Base-by-base conservation (phyloP, 2,329 filamentous ascomycete genomes). In the Aureobasidium sp. region DNA sequence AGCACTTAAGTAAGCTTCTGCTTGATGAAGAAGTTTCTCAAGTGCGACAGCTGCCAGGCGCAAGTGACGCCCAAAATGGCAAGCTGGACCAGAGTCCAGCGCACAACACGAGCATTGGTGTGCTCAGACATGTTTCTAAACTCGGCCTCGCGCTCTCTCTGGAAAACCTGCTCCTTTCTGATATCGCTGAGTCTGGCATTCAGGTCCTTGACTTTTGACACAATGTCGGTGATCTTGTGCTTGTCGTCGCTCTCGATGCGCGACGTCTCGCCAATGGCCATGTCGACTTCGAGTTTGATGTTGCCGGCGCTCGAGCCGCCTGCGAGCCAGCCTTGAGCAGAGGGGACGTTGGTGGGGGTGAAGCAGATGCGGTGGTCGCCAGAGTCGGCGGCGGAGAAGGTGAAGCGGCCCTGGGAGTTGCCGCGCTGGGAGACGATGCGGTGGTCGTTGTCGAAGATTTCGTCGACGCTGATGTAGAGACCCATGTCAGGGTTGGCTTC, bases 1-100 rank as follows among this genome's bases (percentile, higher is more conserved):
- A 31, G 12, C 20, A 34, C 59, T 67, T 85, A 99, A 64, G 94
- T 97, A 75, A 99, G 86, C 84, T 99, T 99, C 81, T 97, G 93
- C 84, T 99, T 99, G 82, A 99, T 99, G 81, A 99, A 99, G 84
- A 99, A 99, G 51, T 90, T 89, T 69, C 94, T 85, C 70, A 99
- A 83, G 78, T 99, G 93, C 60, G 91, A 96, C 51, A 99, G 82
- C 77, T 99, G 94, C 94, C 94, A 99, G 65, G 91, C 90, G 78
- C 94, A 99, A 37, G 94, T 96, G 62, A 87, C 82, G 61, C 87
- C 90, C 60, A 99, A 81, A 41, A 97, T 85, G 58, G 86, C 83
- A 64, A 97, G 80, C 77, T 99, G 94, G 68, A 97, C 88, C 67
- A 97, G 72, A 68, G 94, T 93, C 93, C 94, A 99, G 69, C 91